Evolutionary conservation across 2,329 filamentous ascomycete species (phyloP).

Genomic region (Aspergillus caelatus): DNA sequence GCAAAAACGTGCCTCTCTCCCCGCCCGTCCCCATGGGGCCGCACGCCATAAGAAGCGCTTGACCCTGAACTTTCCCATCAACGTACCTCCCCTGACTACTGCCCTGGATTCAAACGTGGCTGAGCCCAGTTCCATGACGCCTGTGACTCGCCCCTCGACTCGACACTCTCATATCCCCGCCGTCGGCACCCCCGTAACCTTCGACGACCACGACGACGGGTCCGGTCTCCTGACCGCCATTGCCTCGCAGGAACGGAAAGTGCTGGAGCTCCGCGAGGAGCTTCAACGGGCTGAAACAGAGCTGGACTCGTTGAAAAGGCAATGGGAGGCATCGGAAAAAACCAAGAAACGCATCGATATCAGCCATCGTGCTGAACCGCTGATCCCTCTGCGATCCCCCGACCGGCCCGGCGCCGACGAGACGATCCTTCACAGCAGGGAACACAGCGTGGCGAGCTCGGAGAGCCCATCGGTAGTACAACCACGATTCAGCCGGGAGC

Average conservation of each 20-base stretch:
- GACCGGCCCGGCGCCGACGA: conserved; percentile 22
- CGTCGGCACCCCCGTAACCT: conserved; percentile 28
- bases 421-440: conserved; percentile 24
- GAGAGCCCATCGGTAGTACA: conserved; percentile 31
- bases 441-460: conserved; percentile 31
- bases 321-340: conserved; percentile 78
- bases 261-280: conserved; percentile 89
- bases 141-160: conserved; percentile 35
- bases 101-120: conserved; percentile 27
- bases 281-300: conserved; percentile 80
- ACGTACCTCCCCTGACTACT: conserved; percentile 31
- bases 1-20: conserved; percentile 37
- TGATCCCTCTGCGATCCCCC: conserved; percentile 57
- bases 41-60: conserved; percentile 49
- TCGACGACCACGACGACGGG: conserved; percentile 51
- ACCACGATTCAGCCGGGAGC: conserved; percentile 56
- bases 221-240: conserved; percentile 82
- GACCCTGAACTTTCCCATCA: conserved; percentile 52
- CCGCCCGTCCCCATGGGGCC: conserved; percentile 36
- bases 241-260: conserved; percentile 85
- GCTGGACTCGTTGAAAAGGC: conserved; percentile 74
- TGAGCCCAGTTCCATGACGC: conserved; percentile 38
- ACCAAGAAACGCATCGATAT: conserved; percentile 73
- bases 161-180: conserved; percentile 34
- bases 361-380: conserved; percentile 60